These are phyloP conservation scores for Delonix regia DNA, from an alignment of 306 rosid species.

Conservation along the genomic window DNA sequence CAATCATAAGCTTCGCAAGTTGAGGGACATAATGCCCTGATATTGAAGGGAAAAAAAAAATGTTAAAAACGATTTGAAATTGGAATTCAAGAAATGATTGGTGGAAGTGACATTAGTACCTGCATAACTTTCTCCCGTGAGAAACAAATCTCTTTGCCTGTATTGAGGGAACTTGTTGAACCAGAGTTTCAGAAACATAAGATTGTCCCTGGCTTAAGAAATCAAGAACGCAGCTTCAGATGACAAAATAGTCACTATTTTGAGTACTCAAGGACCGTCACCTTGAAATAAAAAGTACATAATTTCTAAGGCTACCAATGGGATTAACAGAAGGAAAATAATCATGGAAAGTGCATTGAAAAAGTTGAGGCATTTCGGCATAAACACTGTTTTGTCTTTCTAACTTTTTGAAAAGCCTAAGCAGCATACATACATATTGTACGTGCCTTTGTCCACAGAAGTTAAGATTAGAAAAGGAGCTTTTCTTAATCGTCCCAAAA, in stretches of 20 bases:
- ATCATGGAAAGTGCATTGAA: constrained; percentile 14
- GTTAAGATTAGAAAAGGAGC: constrained; percentile 34
- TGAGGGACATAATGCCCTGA: constrained; percentile 87
- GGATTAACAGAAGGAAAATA: constrained; percentile 4
- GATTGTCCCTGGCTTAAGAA: constrained; percentile 67
- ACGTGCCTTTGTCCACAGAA: constrained; percentile 33
- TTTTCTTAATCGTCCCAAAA: constrained; percentile 30
- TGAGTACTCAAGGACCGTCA: neutral
- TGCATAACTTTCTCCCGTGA: constrained; percentile 79
- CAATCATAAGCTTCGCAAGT: constrained; percentile 67
- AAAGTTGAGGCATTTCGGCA: constrained; percentile 28
- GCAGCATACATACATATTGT: constrained; percentile 23
- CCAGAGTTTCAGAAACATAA: constrained; percentile 71
- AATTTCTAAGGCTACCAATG: constrained; percentile 2
- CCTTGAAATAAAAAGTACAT: neutral
- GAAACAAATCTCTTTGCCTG: constrained; percentile 60
- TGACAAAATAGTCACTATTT: constrained; percentile 20
- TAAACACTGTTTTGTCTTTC: constrained; percentile 34
- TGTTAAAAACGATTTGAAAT: neutral
- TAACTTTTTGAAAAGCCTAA: constrained; percentile 41
- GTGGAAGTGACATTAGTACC: constrained; percentile 46
- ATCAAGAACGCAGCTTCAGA: constrained; percentile 39
- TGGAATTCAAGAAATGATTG: constrained; percentile 18
- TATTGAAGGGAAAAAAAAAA: constrained; percentile 21
- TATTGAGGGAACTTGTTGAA: constrained; percentile 65